Evolutionary conservation across 768 basidiomycete genomes (phyloP).

Genomic region (Psilocybe azurescens): DNA sequence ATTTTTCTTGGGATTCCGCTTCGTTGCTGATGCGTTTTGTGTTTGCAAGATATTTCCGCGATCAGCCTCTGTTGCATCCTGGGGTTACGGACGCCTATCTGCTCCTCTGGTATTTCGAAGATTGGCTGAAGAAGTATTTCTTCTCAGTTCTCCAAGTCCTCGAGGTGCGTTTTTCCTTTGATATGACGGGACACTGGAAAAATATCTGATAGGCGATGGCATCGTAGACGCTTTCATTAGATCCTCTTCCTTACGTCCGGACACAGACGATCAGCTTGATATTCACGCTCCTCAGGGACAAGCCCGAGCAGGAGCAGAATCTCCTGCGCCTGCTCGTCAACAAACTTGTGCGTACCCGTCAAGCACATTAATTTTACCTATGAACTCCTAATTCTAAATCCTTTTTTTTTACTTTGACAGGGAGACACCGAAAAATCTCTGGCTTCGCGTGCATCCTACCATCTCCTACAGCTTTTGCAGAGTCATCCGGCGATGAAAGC

Average conservation of each 20-base stretch:
- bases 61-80: constrained; percentile 76
- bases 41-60: constrained; percentile 81
- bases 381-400: not conserved
- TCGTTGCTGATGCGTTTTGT: not conserved
- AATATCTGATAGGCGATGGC: not conserved
- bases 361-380: not conserved
- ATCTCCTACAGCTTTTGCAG: constrained; percentile 89
- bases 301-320: constrained; percentile 98
- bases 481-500: constrained; percentile 92
- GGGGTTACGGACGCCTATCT: constrained; percentile 73
- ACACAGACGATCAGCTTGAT: constrained; percentile 83
- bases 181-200: not conserved
- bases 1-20: not conserved
- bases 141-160: constrained; percentile 90
- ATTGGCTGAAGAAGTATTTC: constrained; percentile 97
- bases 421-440: constrained; percentile 90
- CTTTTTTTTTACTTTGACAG: constrained; percentile 39
- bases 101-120: constrained; percentile 90
- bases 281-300: constrained; percentile 80
- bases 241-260: constrained; percentile 87
- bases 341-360: constrained; percentile 76
- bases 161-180: constrained; percentile 59
- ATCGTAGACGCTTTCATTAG: constrained; percentile 73
- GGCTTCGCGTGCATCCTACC: constrained; percentile 89
- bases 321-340: constrained; percentile 90